These are phyloP conservation scores for Coniochaeta pulveracea DNA, from an alignment of 2,329 filamentous ascomycete species.

Conservation along the genomic window DNA sequence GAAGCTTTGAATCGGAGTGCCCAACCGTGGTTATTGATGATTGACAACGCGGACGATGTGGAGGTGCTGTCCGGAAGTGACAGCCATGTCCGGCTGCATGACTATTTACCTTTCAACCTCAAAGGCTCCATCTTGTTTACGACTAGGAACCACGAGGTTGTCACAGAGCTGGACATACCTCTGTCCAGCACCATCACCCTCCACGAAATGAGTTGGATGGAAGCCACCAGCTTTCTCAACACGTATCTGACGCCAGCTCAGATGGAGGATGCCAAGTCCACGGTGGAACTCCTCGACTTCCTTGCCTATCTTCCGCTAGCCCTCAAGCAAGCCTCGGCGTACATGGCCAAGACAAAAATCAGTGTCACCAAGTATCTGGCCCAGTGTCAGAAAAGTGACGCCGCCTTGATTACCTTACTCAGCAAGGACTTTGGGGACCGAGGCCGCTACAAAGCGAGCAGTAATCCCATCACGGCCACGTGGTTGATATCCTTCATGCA, in stretches of 20 bases:
- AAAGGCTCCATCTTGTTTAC: constrained; percentile 20
- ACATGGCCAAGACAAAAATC: constrained; percentile 17
- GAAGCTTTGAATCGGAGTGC: constrained; percentile 14
- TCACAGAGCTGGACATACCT: constrained; percentile 7
- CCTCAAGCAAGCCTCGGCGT: constrained; percentile 22
- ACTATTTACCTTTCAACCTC: constrained; percentile 19
- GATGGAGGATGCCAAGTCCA: constrained; percentile 10
- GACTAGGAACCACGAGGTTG: constrained; percentile 11
- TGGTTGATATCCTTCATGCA: constrained; percentile 23
- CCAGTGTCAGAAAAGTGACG: constrained; percentile 12
- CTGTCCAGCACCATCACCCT: constrained; percentile 11
- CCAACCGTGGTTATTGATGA: constrained; percentile 26
- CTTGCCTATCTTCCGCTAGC: constrained; percentile 21
- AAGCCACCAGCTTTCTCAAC: constrained; percentile 13
- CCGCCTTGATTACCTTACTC: constrained; percentile 12
- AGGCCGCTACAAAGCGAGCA: constrained; percentile 12
- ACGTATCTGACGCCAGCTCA: constrained; percentile 10
- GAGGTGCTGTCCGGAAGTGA: constrained; percentile 15
- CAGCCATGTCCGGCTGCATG: constrained; percentile 7
- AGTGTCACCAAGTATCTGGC: constrained; percentile 15
- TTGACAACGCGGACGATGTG: constrained; percentile 32
- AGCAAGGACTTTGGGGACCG: constrained; percentile 19
- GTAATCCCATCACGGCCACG: constrained; percentile 19
- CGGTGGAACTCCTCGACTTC: constrained; percentile 15
- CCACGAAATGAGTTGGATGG: constrained; percentile 11